These are phyloP conservation scores for Sporisorium scitamineum DNA, from an alignment of 1,284 basidiomycete genomes.

Conservation along the genomic window DNA sequence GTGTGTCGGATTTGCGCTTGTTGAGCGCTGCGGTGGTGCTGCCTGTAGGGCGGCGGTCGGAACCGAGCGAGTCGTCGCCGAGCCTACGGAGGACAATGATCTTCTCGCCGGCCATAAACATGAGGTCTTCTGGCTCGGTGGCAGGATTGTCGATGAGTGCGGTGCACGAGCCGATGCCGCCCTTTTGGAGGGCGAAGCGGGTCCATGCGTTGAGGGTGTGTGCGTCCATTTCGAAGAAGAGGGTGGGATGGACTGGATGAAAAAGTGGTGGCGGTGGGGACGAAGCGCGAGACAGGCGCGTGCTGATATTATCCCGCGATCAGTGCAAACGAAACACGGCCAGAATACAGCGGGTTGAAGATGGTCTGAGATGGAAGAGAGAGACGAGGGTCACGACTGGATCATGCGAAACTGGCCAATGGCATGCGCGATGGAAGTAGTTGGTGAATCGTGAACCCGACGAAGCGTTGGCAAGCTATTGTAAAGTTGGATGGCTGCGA, in stretches of 20 bases:
- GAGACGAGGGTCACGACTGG: not conserved
- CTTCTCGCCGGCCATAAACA: conserved; percentile 67
- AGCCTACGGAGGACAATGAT: conserved; percentile 64
- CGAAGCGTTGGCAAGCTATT: not conserved
- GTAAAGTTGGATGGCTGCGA: not conserved
- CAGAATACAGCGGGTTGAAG: not conserved
- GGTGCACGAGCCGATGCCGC: conserved; percentile 66
- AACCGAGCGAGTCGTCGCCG: conserved; percentile 50
- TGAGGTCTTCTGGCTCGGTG: conserved; percentile 61
- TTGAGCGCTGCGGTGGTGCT: conserved; percentile 21
- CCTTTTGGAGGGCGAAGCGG: conserved; percentile 67
- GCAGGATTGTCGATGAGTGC: conserved; percentile 64
- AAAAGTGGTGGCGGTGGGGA: not conserved
- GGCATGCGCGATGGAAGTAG: not conserved
- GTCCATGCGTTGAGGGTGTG: conserved; percentile 68
- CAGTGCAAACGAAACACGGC: not conserved
- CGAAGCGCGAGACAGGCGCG: conserved; percentile 3
- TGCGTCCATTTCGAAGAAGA: conserved; percentile 57
- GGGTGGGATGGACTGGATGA: not conserved
- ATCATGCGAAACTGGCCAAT: conserved; percentile 1
- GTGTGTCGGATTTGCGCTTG: conserved; percentile 16
- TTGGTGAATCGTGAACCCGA: not conserved
- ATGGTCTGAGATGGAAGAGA: not conserved
- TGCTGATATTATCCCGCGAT: not conserved
- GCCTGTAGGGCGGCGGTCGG: conserved; percentile 25